Evolutionary conservation across 2,329 filamentous ascomycete genomes (phyloP).

Genomic region (Colletotrichum endophyticum): DNA sequence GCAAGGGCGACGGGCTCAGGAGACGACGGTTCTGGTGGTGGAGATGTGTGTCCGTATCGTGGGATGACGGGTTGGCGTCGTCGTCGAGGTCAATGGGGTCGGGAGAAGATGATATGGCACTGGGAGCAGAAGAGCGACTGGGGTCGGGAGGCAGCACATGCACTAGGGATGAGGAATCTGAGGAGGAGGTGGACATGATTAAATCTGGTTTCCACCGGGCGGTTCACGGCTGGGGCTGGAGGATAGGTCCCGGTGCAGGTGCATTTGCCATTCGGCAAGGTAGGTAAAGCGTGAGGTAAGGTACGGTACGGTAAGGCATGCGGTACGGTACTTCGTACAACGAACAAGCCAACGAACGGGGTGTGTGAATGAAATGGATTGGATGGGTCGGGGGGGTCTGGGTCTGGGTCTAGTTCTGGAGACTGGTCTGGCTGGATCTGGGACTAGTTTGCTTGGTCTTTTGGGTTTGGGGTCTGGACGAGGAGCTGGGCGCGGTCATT

Average conservation of each 20-base stretch:
- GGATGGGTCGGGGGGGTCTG: not conserved
- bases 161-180: conserved; percentile 19
- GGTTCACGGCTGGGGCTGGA: conserved; percentile 15
- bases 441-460: not conserved
- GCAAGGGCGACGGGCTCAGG: conserved; percentile 12
- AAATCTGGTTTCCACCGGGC: conserved; percentile 15
- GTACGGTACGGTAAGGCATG: not conserved
- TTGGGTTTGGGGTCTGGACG: not conserved
- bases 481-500: conserved; percentile 10
- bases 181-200: conserved; percentile 19
- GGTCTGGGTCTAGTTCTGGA: not conserved
- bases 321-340: not conserved
- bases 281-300: not conserved
- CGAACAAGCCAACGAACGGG: not conserved
- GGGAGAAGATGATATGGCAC: conserved; percentile 16
- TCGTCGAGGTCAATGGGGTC: conserved; percentile 16
- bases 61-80: not conserved
- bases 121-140: not conserved
- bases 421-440: not conserved
- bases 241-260: not conserved
- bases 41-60: not conserved
- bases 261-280: not conserved
- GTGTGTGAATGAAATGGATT: not conserved
- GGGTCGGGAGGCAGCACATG: conserved; percentile 20
- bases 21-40: not conserved